Base-by-base conservation (phyloP, 495 filamentous ascomycete genomes). In the Aspergillus avenaceus region DNA sequence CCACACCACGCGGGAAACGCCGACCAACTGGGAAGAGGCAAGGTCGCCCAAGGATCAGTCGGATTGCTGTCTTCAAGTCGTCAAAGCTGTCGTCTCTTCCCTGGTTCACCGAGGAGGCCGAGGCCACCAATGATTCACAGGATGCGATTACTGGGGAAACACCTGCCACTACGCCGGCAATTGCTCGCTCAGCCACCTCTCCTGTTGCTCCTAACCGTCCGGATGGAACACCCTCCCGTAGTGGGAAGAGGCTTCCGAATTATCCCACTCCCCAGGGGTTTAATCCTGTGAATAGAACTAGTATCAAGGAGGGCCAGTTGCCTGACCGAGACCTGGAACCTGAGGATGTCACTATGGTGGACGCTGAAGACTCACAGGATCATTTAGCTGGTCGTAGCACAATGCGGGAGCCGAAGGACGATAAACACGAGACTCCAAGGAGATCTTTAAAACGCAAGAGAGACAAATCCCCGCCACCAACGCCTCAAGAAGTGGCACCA, bases 31-130 rank as follows among this genome's bases (percentile, higher is more conserved):
- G 64, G 5, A 71, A 67, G 45, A 56, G 58, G 25, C 65, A 66
- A 56, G 80, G 80, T n/a, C 75, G 79, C 4, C 79, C 78, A 8
- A 62, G 62, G 8, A 67, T 65, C 50, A 75, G 73, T 22, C 59
- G 76, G 13, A 61, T 84, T 40, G 77, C 73, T 2, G 69, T 80
- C 2, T 75, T 83, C 61, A 82, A 76, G 58, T 76, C 69, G 0
- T 23, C 60, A 4, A 62, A 64, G 24, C 37, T 80, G 26, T 37
- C 45, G 6, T 54, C 64, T 8, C 45, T 78, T 18, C 56, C 67
- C 3, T 75, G 72, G 72, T 75, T 75, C 37, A 34, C 54, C 8
- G 45, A 62, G 14, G 45, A 47, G 9, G 25, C 16, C 5, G 34
- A 48, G 3, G 26, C 8, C 14, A 13, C 26, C 7, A 41, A 47